Evolutionary conservation across 805 yeast species (phyloP).

Genomic region (Suhomyces prunicola): DNA sequence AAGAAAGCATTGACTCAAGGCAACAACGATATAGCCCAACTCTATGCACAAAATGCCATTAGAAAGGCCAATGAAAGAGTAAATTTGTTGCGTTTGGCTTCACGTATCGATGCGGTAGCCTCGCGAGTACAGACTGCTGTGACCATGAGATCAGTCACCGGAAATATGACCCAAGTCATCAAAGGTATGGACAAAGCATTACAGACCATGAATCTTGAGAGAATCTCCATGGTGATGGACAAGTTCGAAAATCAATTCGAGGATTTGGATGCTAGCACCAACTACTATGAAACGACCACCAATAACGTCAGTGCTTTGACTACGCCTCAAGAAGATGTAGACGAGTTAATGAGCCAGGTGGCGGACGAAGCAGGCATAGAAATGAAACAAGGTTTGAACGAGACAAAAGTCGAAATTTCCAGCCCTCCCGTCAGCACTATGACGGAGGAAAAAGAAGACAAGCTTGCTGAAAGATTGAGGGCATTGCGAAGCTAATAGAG

Average conservation of each 20-base stretch:
- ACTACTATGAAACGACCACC: constrained; percentile 89
- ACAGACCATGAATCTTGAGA: constrained; percentile 92
- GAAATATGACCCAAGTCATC: constrained; percentile 90
- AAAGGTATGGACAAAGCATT: constrained; percentile 95
- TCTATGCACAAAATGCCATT: constrained; percentile 95
- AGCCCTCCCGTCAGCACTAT: constrained; percentile 39
- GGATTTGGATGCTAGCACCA: constrained; percentile 89
- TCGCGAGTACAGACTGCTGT: constrained; percentile 96
- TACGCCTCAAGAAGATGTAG: constrained; percentile 95
- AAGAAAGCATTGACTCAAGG: constrained; percentile 87
- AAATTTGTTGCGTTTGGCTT: constrained; percentile 75
- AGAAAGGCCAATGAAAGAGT: constrained; percentile 85
- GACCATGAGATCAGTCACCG: constrained; percentile 92
- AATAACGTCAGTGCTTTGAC: constrained; percentile 81
- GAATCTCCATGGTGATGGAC: constrained; percentile 93
- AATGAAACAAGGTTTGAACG: constrained; percentile 76
- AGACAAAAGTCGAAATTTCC: constrained; percentile 50
- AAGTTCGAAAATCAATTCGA: constrained; percentile 95
- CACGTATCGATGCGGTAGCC: constrained; percentile 93
- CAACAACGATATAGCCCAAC: constrained; percentile 84
- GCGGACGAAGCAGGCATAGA: constrained; percentile 98
- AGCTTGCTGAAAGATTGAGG: constrained; percentile 79
- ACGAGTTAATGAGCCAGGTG: constrained; percentile 80
- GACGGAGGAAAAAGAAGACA: constrained; percentile 78
- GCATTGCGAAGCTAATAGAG: constrained; percentile 64